phyloP scores from a whole-genome alignment of 2,329 filamentous ascomycete species.

The Aotearoamyces nothofagi region DNA sequence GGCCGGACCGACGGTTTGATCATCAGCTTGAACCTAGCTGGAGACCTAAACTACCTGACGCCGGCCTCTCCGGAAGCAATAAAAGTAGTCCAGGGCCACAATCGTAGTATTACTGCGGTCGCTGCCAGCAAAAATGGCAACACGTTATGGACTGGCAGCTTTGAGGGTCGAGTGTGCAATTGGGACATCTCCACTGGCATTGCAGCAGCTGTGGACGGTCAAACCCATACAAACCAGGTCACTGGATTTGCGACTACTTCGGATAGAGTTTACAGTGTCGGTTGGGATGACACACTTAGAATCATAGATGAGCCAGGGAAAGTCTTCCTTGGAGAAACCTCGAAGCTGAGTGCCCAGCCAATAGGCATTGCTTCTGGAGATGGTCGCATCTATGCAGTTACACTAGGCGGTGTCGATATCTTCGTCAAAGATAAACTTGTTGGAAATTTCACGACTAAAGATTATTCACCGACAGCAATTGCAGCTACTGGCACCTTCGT shows the following conservation, averaged over 20 bases:
- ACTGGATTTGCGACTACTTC: conserved; percentile 51
- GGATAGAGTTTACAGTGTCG: conserved; percentile 66
- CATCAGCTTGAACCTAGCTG: conserved; percentile 76
- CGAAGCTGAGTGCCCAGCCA: conserved; percentile 64
- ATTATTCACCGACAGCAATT: conserved; percentile 54
- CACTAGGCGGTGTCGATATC: conserved; percentile 40
- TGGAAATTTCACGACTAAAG: conserved; percentile 38
- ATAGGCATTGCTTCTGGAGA: conserved; percentile 50
- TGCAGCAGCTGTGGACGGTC: conserved; percentile 60
- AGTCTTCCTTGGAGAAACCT: conserved; percentile 55
- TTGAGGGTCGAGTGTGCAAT: conserved; percentile 71
- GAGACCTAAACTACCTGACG: conserved; percentile 78
- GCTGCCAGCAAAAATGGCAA: conserved; percentile 34
- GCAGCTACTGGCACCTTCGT: conserved; percentile 52
- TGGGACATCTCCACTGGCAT: conserved; percentile 65
- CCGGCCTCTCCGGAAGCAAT: conserved; percentile 55
- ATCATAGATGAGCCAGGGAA: conserved; percentile 60
- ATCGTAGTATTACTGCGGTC: conserved; percentile 78
- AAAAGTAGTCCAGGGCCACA: conserved; percentile 70
- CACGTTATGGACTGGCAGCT: conserved; percentile 78
- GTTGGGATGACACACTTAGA: conserved; percentile 86
- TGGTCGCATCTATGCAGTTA: conserved; percentile 32
- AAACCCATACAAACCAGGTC: conserved; percentile 75
- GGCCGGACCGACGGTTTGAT: conserved; percentile 74
- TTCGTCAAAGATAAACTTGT: conserved; percentile 45